Conservation (phyloP, 2,329 filamentous ascomycete species). For the Elsinoe ampelina region DNA sequence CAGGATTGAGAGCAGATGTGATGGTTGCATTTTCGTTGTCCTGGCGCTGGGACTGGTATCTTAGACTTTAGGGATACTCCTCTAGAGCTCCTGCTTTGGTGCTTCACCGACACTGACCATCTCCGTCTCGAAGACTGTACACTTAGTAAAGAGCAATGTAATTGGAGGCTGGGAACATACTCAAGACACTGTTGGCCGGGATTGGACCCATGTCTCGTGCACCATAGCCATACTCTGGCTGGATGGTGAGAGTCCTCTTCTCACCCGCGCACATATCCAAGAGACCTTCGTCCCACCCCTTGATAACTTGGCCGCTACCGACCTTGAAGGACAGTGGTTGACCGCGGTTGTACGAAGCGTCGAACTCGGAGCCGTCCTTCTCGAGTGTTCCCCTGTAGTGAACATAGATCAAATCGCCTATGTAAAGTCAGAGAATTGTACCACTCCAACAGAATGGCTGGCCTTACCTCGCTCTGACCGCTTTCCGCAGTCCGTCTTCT, state of each 20-base stretch:
- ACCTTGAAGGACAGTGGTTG: slow-evolving; percentile 70
- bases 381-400: slow-evolving; percentile 82
- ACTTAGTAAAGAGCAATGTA: background rate
- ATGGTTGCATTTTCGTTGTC: background rate
- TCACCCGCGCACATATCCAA: slow-evolving; percentile 95
- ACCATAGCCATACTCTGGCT: slow-evolving; percentile 79
- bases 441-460: slow-evolving; percentile 22
- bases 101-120: slow-evolving; percentile 75
- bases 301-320: slow-evolving; percentile 80
- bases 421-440: slow-evolving; percentile 25
- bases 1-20: slow-evolving; percentile 31
- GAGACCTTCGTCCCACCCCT: slow-evolving; percentile 88
- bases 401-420: slow-evolving; percentile 70
- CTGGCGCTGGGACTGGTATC: background rate
- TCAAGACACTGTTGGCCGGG: slow-evolving; percentile 69
- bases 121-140: slow-evolving; percentile 79
- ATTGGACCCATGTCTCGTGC: slow-evolving; percentile 72
- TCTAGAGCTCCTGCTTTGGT: slow-evolving; percentile 28
- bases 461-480: slow-evolving; percentile 47
- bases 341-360: slow-evolving; percentile 62
- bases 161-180: slow-evolving; percentile 37
- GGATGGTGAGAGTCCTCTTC: slow-evolving; percentile 83
- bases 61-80: background rate
- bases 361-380: slow-evolving; percentile 48
- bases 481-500: slow-evolving; percentile 46